Evolutionary conservation across 2,329 filamentous ascomycete genomes (phyloP), one percentile per base, ranked within the genome.

Genomic region (Pestalotiopsis fici): DNA sequence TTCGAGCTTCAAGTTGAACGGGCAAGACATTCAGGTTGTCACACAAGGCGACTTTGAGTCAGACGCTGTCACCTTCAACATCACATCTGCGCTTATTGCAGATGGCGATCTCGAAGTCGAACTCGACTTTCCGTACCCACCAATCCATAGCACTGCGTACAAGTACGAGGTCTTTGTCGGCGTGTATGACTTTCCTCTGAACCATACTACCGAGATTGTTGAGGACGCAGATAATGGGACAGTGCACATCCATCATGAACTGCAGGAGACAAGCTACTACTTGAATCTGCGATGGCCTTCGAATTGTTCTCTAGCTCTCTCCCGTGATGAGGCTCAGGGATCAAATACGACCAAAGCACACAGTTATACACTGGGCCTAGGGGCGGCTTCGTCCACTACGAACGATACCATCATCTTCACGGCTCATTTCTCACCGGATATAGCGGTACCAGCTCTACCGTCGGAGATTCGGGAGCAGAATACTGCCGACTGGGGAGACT

Each of bases 81-180:
- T 83, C 4, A 72, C 81, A 5, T 82, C 81, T 0, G 57, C 71
- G 0, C 75, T 83, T 2, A 21, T 83, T 1, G 64, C 66, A 0
- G 71, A 68, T 0, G 78, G 79, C 0, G 75, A 77, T 3, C 70
- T 83, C 1, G 70, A 75, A 0, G 72, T 82, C 4, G 79, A 82
- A 23, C 69, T 84, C 15, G 82, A 83, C 67, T 83, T 81, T 63
- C 81, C 82, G 0, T 84, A 82, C 55, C 80, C 79, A 0, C 80
- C 79, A 1, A 74, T 81, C 1, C 79, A 82, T 56, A 75, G 75
- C 2, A 77, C 77, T 3, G 75, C 75, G n/a, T 81, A 81, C 68
- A 83, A 84, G 66, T 83, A 81, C 28, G 78, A 83, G 60, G 79
- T 81, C 12, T 83, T 82, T 37, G 80, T 78, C 0, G 82, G 81